Conservation (phyloP, 768 basidiomycete species). For the Agrocybe chaxingu region DNA sequence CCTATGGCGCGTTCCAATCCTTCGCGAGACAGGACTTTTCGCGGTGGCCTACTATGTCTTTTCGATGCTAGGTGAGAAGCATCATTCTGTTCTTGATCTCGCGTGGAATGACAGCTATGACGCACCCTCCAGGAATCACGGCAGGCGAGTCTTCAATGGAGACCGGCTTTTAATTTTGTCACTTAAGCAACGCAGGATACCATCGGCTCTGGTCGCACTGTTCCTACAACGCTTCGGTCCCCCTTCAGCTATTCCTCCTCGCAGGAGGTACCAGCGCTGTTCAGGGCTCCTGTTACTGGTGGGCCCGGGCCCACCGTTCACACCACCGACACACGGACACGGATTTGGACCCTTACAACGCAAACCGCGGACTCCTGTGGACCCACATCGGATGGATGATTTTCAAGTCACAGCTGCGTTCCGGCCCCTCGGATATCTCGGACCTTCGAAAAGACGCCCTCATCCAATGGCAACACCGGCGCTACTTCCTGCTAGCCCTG, state of each 20-base stretch:
- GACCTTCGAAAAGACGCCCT: constrained; percentile 70
- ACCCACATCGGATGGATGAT: constrained; percentile 86
- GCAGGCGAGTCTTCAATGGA: constrained; percentile 31
- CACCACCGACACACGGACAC: constrained; percentile 86
- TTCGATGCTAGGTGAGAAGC: constrained; percentile 72
- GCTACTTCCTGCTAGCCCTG: constrained; percentile 61
- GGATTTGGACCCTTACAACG: constrained; percentile 81
- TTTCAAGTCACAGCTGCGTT: constrained; percentile 66
- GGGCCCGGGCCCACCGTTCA: constrained; percentile 80
- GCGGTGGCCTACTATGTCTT: constrained; percentile 73
- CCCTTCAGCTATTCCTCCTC: constrained; percentile 68
- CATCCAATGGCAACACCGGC: constrained; percentile 74
- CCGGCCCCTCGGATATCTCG: constrained; percentile 70
- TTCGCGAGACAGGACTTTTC: constrained; percentile 56
- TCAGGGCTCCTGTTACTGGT: constrained; percentile 86
- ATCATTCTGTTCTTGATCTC: constrained; percentile 5
- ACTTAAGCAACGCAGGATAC: constrained; percentile 46
- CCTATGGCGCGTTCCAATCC: constrained; percentile 41
- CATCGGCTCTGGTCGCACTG: constrained; percentile 87
- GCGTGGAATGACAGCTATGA: constrained; percentile 10
- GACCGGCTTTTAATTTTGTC: background rate
- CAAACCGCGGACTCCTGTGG: constrained; percentile 74
- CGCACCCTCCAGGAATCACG: constrained; percentile 38
- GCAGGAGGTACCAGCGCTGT: constrained; percentile 79
- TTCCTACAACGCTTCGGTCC: constrained; percentile 72